Base-by-base conservation (phyloP, 306 rosid species). In the Oxytropis ochrocephala region DNA sequence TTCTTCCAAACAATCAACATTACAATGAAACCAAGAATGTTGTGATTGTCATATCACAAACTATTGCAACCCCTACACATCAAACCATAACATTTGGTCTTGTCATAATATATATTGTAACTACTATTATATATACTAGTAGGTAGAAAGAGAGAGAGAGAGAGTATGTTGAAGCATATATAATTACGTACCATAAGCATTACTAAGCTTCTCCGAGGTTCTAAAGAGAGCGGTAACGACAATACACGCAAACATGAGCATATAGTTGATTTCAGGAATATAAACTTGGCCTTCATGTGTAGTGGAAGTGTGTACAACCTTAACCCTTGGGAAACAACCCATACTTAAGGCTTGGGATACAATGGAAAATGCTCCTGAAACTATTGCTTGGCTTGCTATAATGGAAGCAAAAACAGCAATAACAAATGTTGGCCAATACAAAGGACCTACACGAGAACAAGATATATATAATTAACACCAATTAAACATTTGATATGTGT, bases 371-470 rank as follows among this genome's bases (percentile, higher is more conserved):
- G 97, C 79, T 55, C 90, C 95, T 0, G 95, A 81, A 35, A 91
- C 82, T 91, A 91, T 91, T 57, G 97, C 92, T 49, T 91, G 95
- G 63, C 96, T 88, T 0, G 92, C 92, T 50, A 91, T 88, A 9
- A 91, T 83, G 5, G 97, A 54, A 18, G 96, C 91, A 3, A 57
- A 84, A 63, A 88, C 81, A 0, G 92, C 97, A 8, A 82, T 59
- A 36, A 86, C 81, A 57, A 91, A 91, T 13, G 84, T 85, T 49
- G 97, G 96, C 97, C 97, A 91, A 64, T 88, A 91, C 18, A 88
- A 11, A 4, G 79, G 79, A 9, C 7, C 92, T 91, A 76, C 72
- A 72, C 18, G 10, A 3, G 3, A 24, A 21, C 27, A 24, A 5
- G 17, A n/a, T n/a, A n/a, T n/a, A n/a, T n/a, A 21, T 47, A 11